Evolutionary conservation across 2,329 filamentous ascomycete genomes (phyloP).

Genomic region (Sarocladium strictum): DNA sequence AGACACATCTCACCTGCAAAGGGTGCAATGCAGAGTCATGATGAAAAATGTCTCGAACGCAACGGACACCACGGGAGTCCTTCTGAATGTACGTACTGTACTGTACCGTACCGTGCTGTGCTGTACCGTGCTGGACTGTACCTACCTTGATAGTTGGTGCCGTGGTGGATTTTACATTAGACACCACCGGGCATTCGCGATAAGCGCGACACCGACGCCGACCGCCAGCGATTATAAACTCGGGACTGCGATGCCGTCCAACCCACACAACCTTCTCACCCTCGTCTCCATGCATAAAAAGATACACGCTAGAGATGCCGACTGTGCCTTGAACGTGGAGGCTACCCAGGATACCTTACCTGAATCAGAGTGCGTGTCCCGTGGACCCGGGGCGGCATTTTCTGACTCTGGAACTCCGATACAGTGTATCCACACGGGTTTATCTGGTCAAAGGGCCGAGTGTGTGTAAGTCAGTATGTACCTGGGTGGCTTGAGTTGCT

Average conservation of each 20-base stretch:
- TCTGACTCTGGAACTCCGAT: slow-evolving; percentile 1
- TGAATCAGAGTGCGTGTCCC: neutral
- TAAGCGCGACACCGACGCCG: slow-evolving; percentile 4
- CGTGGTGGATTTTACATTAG: too few relatives aligned
- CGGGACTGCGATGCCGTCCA: neutral
- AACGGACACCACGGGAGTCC: too few relatives aligned
- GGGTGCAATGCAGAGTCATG: neutral
- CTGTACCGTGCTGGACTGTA: too few relatives aligned
- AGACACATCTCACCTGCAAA: too few relatives aligned
- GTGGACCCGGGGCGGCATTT: slow-evolving; percentile 2
- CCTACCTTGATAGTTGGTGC: too few relatives aligned
- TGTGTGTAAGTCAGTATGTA: too few relatives aligned
- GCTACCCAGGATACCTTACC: neutral
- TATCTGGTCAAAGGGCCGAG: too few relatives aligned
- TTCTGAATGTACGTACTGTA: too few relatives aligned
- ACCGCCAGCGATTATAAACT: neutral
- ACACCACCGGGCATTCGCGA: slow-evolving; percentile 6
- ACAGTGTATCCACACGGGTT: too few relatives aligned
- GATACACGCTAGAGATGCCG: neutral
- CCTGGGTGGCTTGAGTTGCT: too few relatives aligned
- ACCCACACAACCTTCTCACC: neutral
- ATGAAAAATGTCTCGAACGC: slow-evolving; percentile 1
- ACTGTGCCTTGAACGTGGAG: neutral
- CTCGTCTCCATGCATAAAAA: neutral
- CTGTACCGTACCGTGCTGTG: too few relatives aligned